These are phyloP conservation scores for Fusarium piperis DNA, from an alignment of 2,329 filamentous ascomycete species.

Conservation along the genomic window DNA sequence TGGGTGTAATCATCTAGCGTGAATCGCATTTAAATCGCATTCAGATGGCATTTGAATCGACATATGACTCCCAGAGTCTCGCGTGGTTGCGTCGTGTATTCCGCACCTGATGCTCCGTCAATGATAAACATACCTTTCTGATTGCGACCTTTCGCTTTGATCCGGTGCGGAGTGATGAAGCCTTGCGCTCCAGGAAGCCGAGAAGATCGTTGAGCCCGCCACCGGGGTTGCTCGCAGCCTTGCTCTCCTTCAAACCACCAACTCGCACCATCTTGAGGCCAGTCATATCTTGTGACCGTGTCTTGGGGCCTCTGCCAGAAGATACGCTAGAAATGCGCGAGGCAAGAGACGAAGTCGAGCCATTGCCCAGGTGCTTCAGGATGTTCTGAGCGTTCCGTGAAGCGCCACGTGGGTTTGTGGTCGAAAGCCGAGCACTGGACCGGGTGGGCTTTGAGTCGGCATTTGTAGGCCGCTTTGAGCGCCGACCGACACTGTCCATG, in stretches of 20 bases:
- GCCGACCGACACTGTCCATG: conserved; percentile 58
- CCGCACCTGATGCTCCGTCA: conserved; percentile 46
- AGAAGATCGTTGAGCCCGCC: conserved; percentile 73
- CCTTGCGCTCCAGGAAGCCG: conserved; percentile 76
- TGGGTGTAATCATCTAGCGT: conserved; percentile 31
- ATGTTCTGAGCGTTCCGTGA: conserved; percentile 56
- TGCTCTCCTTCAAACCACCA: conserved; percentile 73
- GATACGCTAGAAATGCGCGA: conserved; percentile 48
- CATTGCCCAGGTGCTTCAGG: conserved; percentile 53
- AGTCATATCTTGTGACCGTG: conserved; percentile 33
- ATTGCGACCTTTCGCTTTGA: conserved; percentile 67
- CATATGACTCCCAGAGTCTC: conserved; percentile 32
- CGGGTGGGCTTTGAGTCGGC: conserved; percentile 44
- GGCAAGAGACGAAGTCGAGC: conserved; percentile 46
- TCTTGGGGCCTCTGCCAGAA: conserved; percentile 38
- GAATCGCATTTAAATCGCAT: conserved; percentile 3
- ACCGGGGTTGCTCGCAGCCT: conserved; percentile 71
- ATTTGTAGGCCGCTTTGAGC: conserved; percentile 46
- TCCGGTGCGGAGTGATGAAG: conserved; percentile 61
- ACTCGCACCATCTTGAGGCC: conserved; percentile 57
- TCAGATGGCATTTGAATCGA: conserved; percentile 21
- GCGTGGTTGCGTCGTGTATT: conserved; percentile 32
- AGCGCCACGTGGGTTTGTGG: conserved; percentile 42
- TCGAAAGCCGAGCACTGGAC: conserved; percentile 39
- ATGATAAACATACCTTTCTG: conserved; percentile 76